Evolutionary conservation across 768 basidiomycete genomes (phyloP), one percentile per base, ranked within the genome.

Genomic region (Trametes meyenii): DNA sequence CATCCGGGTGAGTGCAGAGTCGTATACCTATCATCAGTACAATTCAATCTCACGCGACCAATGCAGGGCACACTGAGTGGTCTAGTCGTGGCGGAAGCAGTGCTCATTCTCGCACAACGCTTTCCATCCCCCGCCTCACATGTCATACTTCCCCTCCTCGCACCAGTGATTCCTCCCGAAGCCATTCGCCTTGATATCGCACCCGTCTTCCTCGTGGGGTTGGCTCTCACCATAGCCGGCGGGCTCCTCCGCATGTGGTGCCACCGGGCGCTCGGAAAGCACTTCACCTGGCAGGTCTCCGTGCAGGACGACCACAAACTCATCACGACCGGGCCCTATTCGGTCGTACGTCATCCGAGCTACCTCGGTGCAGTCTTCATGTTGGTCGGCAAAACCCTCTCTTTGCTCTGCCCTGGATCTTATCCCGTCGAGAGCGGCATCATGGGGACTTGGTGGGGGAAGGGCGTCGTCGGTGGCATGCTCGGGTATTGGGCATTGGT

Each of bases 251-350:
- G 59, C 51, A 26, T 60, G n/a, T 16, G 16, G 29, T 57, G 55
- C 55, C 45, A 57, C 40, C 61, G 44, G 12, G 21, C 56, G 14
- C 61, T 62, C 23, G 61, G 61, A 17, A 35, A 43, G 21, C 48
- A 50, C 46, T 62, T 62, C 55, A 58, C 61, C 42, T 62, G 50
- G 43, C 50, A 62, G 26, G 49, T 62, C 49, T 48, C 55, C 21
- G 14, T 62, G 5, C 49, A 52, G 33, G 55, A 57, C 26, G 55
- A 53, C 44, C 61, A 62, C 55, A 39, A 48, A 24, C 55, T 62
- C 43, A 53, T 62, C 55, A 62, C 61, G 21, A 40, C 61, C 12
- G 61, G 61, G n/a, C 61, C 61, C 5, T 62, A 62, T 26, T 35
- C 50, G n/a, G 17, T 62, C 58, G 62, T 58, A 24, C 57, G 62